phyloP scores from a whole-genome alignment of 176 grass and related monocot genomes.

The Pontederia crassipes region DNA sequence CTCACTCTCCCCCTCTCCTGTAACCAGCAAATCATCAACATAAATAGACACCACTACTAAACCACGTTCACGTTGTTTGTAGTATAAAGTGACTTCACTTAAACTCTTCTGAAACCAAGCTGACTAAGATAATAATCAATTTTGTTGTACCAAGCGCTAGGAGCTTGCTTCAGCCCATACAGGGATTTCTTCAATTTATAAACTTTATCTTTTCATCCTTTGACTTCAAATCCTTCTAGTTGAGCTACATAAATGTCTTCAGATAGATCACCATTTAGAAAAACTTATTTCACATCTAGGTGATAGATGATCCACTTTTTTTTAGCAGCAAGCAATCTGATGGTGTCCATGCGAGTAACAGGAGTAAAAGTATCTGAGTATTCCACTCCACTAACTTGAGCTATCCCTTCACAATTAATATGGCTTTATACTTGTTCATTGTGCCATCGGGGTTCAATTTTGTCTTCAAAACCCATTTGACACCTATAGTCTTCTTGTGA shows the following conservation, averaged over 20 bases:
- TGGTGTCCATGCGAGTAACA: neutral
- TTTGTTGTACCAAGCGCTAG: neutral
- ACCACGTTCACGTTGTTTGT: too few relatives aligned
- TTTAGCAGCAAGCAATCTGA: neutral
- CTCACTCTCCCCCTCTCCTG: neutral
- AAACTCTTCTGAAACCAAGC: neutral
- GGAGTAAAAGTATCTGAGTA: neutral
- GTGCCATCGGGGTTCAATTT: neutral
- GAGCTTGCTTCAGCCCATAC: conserved; percentile 14
- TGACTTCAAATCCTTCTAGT: too few relatives aligned
- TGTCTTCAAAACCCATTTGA: conserved; percentile 19
- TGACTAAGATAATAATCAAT: neutral
- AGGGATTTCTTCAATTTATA: conserved; percentile 1
- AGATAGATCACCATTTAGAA: neutral
- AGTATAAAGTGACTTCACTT: too few relatives aligned
- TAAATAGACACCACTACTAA: neutral
- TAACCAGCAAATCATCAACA: neutral
- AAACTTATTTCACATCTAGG: conserved; percentile 1
- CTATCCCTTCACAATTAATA: conserved; percentile 1
- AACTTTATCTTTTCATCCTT: neutral
- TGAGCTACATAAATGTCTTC: conserved; percentile 7
- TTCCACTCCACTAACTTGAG: neutral
- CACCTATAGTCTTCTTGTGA: neutral
- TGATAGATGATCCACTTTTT: conserved; percentile 2
- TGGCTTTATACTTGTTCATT: conserved; percentile 7